These are phyloP conservation scores for Globisporangium carolinianum DNA, from an alignment of 352 stramenopile genomes.

Conservation along the genomic window DNA sequence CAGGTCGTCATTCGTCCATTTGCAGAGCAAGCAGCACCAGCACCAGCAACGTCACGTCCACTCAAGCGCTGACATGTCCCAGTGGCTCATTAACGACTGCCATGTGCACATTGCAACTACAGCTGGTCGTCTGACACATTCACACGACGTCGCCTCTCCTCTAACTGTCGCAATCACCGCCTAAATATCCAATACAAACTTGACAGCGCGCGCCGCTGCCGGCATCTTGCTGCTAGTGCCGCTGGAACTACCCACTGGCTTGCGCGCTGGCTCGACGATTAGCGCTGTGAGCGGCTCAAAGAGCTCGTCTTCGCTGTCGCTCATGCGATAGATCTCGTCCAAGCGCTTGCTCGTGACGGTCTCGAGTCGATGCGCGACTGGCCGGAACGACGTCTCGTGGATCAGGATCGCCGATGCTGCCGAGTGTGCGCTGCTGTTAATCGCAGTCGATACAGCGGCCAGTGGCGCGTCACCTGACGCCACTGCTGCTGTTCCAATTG, in stretches of 20 bases:
- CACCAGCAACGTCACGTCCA: no score
- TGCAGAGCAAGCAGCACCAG: conserved; percentile 17
- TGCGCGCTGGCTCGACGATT: conserved; percentile 45
- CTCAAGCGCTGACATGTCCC: neutral
- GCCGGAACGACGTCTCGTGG: conserved; percentile 54
- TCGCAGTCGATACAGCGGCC: neutral
- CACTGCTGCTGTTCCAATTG: conserved; percentile 4
- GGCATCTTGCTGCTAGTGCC: conserved; percentile 15
- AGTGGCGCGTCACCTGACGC: conserved; percentile 7
- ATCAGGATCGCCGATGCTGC: conserved; percentile 34
- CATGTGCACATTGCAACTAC: neutral
- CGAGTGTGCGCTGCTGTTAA: conserved; percentile 40
- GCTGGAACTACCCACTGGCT: conserved; percentile 13
- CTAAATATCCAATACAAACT: conserved; percentile 48
- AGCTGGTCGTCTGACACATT: no score
- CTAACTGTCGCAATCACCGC: neutral
- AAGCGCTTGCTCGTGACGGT: conserved; percentile 46
- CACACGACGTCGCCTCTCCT: no score
- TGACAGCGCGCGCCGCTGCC: conserved; percentile 30
- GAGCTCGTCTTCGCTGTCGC: conserved; percentile 76
- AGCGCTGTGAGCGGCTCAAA: conserved; percentile 53
- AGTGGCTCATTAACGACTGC: neutral
- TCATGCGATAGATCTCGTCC: conserved; percentile 82
- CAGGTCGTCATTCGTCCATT: conserved; percentile 60
- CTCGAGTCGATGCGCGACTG: conserved; percentile 39